phyloP scores from a whole-genome alignment of 2,329 filamentous ascomycete species.

The Pseudocercospora cruenta region DNA sequence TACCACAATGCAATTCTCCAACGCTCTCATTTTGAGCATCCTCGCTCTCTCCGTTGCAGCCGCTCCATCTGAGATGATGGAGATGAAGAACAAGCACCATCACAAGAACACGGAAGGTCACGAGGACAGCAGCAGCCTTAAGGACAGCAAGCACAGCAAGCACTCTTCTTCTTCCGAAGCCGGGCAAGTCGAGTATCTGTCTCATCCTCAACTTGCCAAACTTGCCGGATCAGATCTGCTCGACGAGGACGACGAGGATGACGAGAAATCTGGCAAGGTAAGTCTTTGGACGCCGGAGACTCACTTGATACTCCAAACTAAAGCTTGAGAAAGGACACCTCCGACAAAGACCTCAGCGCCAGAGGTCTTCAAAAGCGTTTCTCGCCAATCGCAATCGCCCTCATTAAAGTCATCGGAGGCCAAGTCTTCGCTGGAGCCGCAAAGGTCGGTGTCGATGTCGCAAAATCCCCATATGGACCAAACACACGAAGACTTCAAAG shows the following conservation, averaged over 20 bases:
- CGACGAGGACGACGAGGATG: too few species aligned
- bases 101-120: neutral
- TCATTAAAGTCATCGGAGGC: conserved; percentile 11
- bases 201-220: neutral
- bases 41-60: neutral
- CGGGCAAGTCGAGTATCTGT: neutral
- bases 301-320: neutral
- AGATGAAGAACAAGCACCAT: neutral
- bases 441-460: conserved; percentile 2
- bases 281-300: neutral
- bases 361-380: conserved; percentile 5
- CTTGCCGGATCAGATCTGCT: neutral
- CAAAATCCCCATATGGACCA: conserved; percentile 6
- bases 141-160: neutral
- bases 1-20: neutral
- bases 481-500: neutral
- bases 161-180: neutral
- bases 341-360: neutral
- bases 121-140: neutral
- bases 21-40: neutral
- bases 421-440: neutral
- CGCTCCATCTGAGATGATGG: neutral
- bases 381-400: neutral
- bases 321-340: neutral
- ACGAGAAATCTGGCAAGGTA: neutral